phyloP scores from a whole-genome alignment of 768 basidiomycete species.

The Amanita pallidorosea region DNA sequence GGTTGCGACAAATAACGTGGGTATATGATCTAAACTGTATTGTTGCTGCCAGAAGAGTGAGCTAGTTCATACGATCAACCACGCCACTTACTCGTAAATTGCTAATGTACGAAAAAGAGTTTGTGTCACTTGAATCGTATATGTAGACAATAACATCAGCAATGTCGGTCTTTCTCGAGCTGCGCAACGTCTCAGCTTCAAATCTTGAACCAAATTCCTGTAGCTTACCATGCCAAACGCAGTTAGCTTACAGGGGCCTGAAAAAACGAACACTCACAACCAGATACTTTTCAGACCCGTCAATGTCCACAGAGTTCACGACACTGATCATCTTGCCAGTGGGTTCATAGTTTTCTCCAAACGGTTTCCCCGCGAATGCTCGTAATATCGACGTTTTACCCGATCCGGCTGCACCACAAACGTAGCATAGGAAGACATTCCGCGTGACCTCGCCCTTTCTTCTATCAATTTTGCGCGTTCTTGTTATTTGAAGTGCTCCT shows the following conservation, averaged over 20 bases:
- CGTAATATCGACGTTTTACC: conserved; percentile 87
- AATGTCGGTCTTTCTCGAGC: conserved; percentile 81
- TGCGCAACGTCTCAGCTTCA: conserved; percentile 83
- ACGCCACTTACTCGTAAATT: conserved; percentile 65
- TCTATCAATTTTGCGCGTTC: conserved; percentile 75
- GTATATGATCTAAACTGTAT: conserved; percentile 91
- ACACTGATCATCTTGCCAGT: conserved; percentile 87
- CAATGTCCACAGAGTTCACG: conserved; percentile 91
- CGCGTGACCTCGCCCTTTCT: conserved; percentile 81
- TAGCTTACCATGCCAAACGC: conserved; percentile 27
- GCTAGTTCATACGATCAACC: conserved; percentile 5
- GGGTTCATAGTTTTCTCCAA: conserved; percentile 67
- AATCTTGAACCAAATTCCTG: conserved; percentile 98
- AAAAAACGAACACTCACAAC: conserved; percentile 51
- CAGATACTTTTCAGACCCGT: conserved; percentile 91
- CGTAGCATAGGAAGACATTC: conserved; percentile 89
- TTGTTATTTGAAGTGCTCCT: conserved; percentile 74
- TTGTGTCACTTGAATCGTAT: conserved; percentile 96
- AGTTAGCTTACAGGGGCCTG: background rate
- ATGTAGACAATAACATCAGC: conserved; percentile 95
- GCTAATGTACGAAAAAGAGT: conserved; percentile 97
- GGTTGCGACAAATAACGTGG: conserved; percentile 95
- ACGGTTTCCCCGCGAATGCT: conserved; percentile 79
- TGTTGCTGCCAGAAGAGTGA: conserved; percentile 62
- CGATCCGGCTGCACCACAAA: conserved; percentile 91